A percentile compares a stretch with the other conserved stretches of the same genome.
Conservation (phyloP, 108 stramenopile species). For the Asterionellopsis glacialis region DNA sequence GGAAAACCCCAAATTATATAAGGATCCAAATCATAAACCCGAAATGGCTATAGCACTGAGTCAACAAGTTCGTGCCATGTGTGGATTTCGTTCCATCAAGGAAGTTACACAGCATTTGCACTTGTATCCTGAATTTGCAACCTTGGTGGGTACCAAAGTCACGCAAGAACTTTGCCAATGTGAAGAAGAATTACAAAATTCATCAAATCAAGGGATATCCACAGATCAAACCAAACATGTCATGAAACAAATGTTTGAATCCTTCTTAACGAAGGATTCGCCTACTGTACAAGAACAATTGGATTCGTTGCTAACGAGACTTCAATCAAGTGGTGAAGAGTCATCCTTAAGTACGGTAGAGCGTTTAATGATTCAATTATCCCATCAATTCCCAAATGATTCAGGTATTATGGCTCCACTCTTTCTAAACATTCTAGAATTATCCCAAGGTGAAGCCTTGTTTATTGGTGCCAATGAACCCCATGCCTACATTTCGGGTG, state of each 20-base stretch:
- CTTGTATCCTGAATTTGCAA: slow-evolving; percentile 87
- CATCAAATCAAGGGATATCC: slow-evolving; percentile 24
- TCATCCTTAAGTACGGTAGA: slow-evolving; percentile 27
- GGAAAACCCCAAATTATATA: slow-evolving; percentile 82
- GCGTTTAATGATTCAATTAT: slow-evolving; percentile 53
- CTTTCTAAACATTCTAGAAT: slow-evolving; percentile 75
- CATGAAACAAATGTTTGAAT: slow-evolving; percentile 67
- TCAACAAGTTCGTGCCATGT: slow-evolving; percentile 92
- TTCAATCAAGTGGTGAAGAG: slow-evolving; percentile 37
- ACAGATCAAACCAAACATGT: slow-evolving; percentile 28
- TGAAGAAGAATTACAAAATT: slow-evolving; percentile 24
- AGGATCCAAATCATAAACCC: slow-evolving; percentile 98
- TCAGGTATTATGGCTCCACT: slow-evolving; percentile 87
- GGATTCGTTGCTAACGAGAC: slow-evolving; percentile 49
- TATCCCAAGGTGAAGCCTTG: slow-evolving; percentile 83
- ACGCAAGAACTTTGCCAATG: slow-evolving; percentile 28
- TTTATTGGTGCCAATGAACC: slow-evolving; percentile 92
- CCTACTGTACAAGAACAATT: slow-evolving; percentile 45
- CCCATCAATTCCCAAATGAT: slow-evolving; percentile 88
- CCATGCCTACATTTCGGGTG: slow-evolving; percentile 94
- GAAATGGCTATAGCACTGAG: slow-evolving; percentile 98
- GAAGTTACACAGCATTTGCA: slow-evolving; percentile 72
- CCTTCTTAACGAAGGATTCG: slow-evolving; percentile 73
- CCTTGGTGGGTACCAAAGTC: slow-evolving; percentile 25
- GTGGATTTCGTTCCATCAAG: slow-evolving; percentile 89